Base-by-base conservation (phyloP, 108 stramenopile genomes). In the Epithemia pelagica region DNA sequence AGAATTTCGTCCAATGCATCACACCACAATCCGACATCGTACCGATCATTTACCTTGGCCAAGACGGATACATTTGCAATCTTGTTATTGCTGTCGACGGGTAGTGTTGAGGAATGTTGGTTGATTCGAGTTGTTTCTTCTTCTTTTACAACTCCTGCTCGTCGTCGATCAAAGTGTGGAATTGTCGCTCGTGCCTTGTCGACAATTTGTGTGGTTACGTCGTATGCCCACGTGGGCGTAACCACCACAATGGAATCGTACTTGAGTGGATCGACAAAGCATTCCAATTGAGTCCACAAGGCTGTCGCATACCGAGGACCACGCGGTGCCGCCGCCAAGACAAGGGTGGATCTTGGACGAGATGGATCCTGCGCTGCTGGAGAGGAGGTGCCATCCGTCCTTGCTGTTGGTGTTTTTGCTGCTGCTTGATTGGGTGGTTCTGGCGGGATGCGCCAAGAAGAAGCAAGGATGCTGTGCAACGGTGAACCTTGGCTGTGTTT, bases 11-110 rank as follows among this genome's bases (percentile, higher is more conserved):
- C 37, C 37, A 46, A 46, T 10, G 70, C 75, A 72, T 76, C 75
- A 51, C 75, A 76, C 75, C 75, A 76, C 23, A 76, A 66, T 18
- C 75, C 75, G 19, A 62, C 71, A 62, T 76, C 75, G 59, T 76
- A 76, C 32, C 75, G 58, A 67, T 76, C 66, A 58, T 76, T 76
- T 19, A 28, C 1, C 21, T 60, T 60, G 33, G 15, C 5, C 15
- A 46, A 46, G 10, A 46, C 37, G 10, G 53, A 67, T 53, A 28
- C 25, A 20, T 30, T 28, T 15, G 59, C 62, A 15, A 10, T 5
- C 15, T 46, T 46, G 10, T 5, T 46, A 46, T 46, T 46, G 37
- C 10, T 46, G 5, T 46, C 10, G 10, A 15, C 37, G 15, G 37
- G 37, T 15, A 15, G 37, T 15, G 37, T 10, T 15, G 37, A 46